phyloP scores from a whole-genome alignment of 352 stramenopile genomes.

The Globisporangium iwayamae region DNA sequence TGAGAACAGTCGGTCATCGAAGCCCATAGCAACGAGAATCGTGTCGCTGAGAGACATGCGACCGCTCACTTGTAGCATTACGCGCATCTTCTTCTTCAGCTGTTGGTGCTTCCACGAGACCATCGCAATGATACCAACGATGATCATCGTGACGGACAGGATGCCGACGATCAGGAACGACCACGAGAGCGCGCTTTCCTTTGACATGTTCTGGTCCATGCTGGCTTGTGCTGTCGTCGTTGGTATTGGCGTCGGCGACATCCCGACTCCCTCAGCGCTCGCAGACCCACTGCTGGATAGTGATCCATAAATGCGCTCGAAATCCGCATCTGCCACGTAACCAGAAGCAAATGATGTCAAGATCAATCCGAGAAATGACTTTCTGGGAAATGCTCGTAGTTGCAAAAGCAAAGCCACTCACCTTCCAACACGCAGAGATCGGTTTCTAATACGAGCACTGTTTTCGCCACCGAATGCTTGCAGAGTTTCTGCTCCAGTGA shows the following conservation, averaged over 20 bases:
- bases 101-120: constrained; percentile 29
- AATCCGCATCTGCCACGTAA: constrained; percentile 9
- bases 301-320: constrained; percentile 10
- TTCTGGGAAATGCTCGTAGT: neutral
- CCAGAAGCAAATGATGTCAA: neutral
- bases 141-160: constrained; percentile 15
- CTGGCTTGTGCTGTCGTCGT: constrained; percentile 1
- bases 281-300: neutral
- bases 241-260: neutral
- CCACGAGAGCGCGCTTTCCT: constrained; percentile 19
- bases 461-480: neutral
- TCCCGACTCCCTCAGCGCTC: neutral
- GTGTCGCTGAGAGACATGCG: constrained; percentile 15
- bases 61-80: constrained; percentile 1
- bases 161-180: constrained; percentile 25
- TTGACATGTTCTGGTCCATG: neutral
- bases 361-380: neutral
- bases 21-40: constrained; percentile 15
- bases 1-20: constrained; percentile 19
- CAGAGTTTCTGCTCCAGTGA: neutral
- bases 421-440: constrained; percentile 11
- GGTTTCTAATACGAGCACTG: neutral
- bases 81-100: constrained; percentile 17
- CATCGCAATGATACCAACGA: constrained; percentile 22
- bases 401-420: neutral